A percentile compares a stretch with the other conserved stretches of the same genome.
These are phyloP conservation scores for Cryoendolithus antarcticus DNA, from an alignment of 2,329 filamentous ascomycete species.

Conservation along the genomic window DNA sequence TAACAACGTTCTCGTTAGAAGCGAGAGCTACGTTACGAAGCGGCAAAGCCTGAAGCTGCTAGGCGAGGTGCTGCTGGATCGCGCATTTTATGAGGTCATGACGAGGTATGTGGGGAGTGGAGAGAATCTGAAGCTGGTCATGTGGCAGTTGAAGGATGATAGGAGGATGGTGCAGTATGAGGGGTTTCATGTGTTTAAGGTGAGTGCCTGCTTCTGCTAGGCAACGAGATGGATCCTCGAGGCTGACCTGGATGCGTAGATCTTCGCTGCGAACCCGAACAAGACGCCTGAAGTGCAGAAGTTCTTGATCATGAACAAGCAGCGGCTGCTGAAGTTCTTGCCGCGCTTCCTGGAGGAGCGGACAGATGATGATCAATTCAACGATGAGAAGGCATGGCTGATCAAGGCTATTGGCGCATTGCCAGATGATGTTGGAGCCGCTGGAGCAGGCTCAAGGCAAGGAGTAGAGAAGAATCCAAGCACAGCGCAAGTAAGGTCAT, in stretches of 20 bases:
- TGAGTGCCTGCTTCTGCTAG: too few species aligned
- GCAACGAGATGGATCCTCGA: too few species aligned
- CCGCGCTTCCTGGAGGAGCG: constrained; percentile 87
- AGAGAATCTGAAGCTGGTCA: constrained; percentile 94
- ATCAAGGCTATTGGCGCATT: constrained; percentile 67
- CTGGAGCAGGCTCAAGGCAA: too few species aligned
- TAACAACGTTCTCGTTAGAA: constrained; percentile 77
- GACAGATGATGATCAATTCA: constrained; percentile 96
- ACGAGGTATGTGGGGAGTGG: constrained; percentile 90
- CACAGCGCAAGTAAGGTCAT: too few species aligned
- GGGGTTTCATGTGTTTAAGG: constrained; percentile 97
- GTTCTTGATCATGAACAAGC: constrained; percentile 91
- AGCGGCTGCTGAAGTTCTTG: constrained; percentile 78
- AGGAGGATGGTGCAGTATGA: constrained; percentile 99
- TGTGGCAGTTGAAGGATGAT: constrained; percentile 92
- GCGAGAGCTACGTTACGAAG: constrained; percentile 94
- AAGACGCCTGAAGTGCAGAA: constrained; percentile 94
- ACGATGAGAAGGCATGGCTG: constrained; percentile 92
- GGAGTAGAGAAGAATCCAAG: too few species aligned
- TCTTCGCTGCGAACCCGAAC: constrained; percentile 96
- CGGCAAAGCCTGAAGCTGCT: constrained; percentile 95
- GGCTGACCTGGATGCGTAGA: constrained; percentile 30
- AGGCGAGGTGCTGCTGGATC: constrained; percentile 84
- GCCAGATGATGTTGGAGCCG: constrained; percentile 11
- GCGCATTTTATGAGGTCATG: constrained; percentile 97